Evolutionary conservation across 176 grass and related monocot genomes (phyloP), one percentile per base, ranked within the genome.

Genomic region (Thinopyrum elongatum): DNA sequence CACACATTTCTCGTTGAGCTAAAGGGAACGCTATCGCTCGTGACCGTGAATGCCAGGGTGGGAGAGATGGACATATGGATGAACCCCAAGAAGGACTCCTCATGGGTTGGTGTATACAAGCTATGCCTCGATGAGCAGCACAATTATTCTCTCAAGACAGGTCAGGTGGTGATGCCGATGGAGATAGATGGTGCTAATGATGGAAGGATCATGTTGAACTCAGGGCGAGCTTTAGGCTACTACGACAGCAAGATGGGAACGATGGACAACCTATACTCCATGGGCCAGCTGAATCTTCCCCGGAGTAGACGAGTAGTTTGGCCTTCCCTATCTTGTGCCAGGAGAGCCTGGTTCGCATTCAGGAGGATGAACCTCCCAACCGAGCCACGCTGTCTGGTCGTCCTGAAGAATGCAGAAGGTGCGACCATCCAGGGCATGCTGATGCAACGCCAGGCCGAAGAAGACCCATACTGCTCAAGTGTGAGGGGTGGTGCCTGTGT

Each of bases 311-410:
- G n/a, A n/a, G n/a, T 23, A 39, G 10, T 9, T 1, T 63, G 69
- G 55, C 23, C 23, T 61, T 63, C 13, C 82, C 82, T 25, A 10
- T 83, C 23, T 17, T 74, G 35, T 74, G 9, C 6, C 4, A 47
- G 16, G 82, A 83, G 23, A 83, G 82, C 69, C 15, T 83, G 9
- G 82, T 62, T 19, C 53, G 23, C 5, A 28, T 74, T 17, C 82
- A 13, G 3, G 35, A 83, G 22, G 82, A 82, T 21, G 42, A 81
- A 21, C 33, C 16, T 11, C 21, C 14, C 7, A 23, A 78, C 27
- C 30, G 19, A 25, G 59, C n/a, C 21, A 10, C 63, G 31, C 15
- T 39, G 10, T 5, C 1, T 4, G 3, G 2, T n/a, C 11, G 22
- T 7, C 11, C 39, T 27, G 16, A 39, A 39, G 38, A 8, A 39